Percentiles rank a stretch among this genome's conserved stretches.
phyloP scores from a whole-genome alignment of 768 basidiomycete genomes.

The Floccularia luteovirens region DNA sequence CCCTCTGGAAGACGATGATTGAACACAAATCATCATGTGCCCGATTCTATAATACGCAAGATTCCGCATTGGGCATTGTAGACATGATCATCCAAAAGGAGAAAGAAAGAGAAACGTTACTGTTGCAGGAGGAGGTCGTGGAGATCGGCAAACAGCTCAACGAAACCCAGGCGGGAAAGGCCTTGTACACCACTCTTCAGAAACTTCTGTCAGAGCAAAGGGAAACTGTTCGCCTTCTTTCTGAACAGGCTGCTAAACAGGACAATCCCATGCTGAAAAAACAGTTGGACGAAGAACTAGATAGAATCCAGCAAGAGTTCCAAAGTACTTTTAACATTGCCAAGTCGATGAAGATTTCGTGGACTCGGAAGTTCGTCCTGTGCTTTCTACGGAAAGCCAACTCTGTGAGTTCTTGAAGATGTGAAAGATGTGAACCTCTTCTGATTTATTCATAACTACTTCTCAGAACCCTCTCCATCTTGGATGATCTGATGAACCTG shows the following conservation, averaged over 20 bases:
- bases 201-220: constrained; percentile 17
- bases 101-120: constrained; percentile 9
- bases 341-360: constrained; percentile 7
- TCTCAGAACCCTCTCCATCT: no score
- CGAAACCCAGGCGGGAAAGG: constrained; percentile 22
- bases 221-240: constrained; percentile 10
- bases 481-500: no score
- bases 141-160: constrained; percentile 17
- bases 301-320: constrained; percentile 9
- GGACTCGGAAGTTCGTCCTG: constrained; percentile 4
- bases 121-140: constrained; percentile 24
- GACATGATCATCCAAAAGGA: constrained; percentile 8
- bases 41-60: constrained; percentile 13
- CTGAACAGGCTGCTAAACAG: constrained; percentile 6
- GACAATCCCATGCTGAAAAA: constrained; percentile 8
- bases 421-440: no score
- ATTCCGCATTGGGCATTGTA: constrained; percentile 18
- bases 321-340: constrained; percentile 11
- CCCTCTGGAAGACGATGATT: constrained; percentile 21
- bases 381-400: constrained; percentile 1
- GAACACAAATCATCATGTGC: constrained; percentile 16
- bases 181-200: constrained; percentile 15
- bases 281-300: constrained; percentile 6
- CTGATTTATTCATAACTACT: no score
- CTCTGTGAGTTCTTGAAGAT: constrained; percentile 1